phyloP scores from a whole-genome alignment of 768 basidiomycete genomes.

The Galerina marginata region DNA sequence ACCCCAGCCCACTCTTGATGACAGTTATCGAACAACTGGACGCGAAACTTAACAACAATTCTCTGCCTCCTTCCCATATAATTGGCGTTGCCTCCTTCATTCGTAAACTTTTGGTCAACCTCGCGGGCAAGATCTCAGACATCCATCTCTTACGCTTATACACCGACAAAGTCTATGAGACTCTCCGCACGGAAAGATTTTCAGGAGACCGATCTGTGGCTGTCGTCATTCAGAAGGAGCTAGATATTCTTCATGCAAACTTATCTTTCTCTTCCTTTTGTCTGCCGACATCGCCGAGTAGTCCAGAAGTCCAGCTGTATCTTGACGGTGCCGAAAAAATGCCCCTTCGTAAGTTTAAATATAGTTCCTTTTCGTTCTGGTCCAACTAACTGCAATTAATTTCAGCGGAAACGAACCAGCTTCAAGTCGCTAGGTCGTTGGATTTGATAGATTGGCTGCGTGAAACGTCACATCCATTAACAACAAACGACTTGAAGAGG shows the following conservation, averaged over 20 bases:
- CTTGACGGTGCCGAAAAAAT: neutral
- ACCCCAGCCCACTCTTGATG: conserved; percentile 79
- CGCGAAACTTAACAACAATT: conserved; percentile 64
- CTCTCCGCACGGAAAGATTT: conserved; percentile 33
- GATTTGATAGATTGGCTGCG: conserved; percentile 72
- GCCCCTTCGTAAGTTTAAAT: conserved; percentile 48
- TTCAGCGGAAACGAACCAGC: conserved; percentile 42
- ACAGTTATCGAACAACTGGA: conserved; percentile 79
- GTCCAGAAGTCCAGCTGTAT: conserved; percentile 4
- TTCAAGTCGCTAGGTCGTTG: conserved; percentile 47
- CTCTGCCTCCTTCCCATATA: conserved; percentile 62
- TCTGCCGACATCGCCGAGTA: neutral
- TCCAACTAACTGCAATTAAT: no score
- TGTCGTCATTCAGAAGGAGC: conserved; percentile 19
- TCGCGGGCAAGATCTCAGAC: conserved; percentile 60
- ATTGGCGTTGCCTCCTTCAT: conserved; percentile 68
- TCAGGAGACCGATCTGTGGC: conserved; percentile 42
- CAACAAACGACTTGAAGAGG: conserved; percentile 42
- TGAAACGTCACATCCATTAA: conserved; percentile 42
- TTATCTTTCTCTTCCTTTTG: conserved; percentile 10
- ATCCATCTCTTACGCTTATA: conserved; percentile 43
- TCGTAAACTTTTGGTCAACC: conserved; percentile 62
- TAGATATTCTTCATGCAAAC: conserved; percentile 20
- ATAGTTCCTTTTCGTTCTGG: neutral
- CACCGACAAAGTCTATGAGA: conserved; percentile 40